Evolutionary conservation across 2,329 filamentous ascomycete genomes (phyloP).

Genomic region (Neodidymelliopsis sp.): DNA sequence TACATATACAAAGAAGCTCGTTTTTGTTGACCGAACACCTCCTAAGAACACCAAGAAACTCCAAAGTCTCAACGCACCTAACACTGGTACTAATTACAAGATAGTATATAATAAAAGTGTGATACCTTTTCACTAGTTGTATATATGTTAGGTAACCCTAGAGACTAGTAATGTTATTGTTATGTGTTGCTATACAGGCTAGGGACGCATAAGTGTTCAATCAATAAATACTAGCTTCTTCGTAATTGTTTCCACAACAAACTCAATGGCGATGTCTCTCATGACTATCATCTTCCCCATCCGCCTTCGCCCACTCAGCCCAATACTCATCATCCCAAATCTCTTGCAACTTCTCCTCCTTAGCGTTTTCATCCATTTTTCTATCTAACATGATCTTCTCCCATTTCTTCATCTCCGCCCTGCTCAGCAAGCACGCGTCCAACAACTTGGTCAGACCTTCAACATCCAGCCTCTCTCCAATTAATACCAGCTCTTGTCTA

Average conservation of each 20-base stretch:
- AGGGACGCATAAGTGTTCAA: too few species aligned
- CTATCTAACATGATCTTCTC: constrained; percentile 48
- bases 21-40: too few species aligned
- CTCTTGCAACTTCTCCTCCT: constrained; percentile 56
- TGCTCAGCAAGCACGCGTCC: constrained; percentile 68
- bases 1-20: too few species aligned
- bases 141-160: too few species aligned
- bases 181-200: too few species aligned
- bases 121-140: too few species aligned
- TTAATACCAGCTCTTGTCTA: constrained; percentile 76
- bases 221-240: too few species aligned
- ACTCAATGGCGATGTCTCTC: constrained; percentile 9
- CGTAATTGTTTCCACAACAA: constrained; percentile 29
- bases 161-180: too few species aligned
- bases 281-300: constrained; percentile 35
- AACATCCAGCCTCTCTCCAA: constrained; percentile 69
- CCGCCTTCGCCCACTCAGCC: constrained; percentile 56
- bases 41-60: too few species aligned
- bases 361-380: constrained; percentile 45
- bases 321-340: constrained; percentile 69
- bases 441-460: constrained; percentile 60
- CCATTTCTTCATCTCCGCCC: constrained; percentile 60
- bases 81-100: too few species aligned
- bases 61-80: too few species aligned
- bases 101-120: too few species aligned